Conservation (phyloP, 768 basidiomycete genomes). For the Russula sp. region DNA sequence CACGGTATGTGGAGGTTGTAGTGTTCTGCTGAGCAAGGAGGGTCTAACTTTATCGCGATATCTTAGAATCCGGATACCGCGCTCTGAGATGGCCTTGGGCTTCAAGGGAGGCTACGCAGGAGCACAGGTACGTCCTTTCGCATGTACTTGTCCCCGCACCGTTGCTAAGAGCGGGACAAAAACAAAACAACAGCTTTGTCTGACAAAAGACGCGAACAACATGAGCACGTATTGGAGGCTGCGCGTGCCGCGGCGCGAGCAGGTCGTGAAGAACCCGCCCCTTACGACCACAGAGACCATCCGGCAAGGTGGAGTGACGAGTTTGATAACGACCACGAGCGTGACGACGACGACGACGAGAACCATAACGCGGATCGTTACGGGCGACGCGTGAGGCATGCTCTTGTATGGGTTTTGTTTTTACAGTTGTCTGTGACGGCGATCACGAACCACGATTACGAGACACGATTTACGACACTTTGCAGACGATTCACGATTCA, state of each 20-base stretch:
- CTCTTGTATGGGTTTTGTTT: background rate
- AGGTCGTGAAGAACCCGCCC: slow-evolving; percentile 27
- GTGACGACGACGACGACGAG: slow-evolving; percentile 29
- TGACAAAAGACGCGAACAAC: slow-evolving; percentile 25
- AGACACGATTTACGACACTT: background rate
- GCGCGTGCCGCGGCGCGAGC: slow-evolving; percentile 26
- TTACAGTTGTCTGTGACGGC: background rate
- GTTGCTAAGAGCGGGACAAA: background rate
- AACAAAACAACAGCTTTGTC: slow-evolving; percentile 18
- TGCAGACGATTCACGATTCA: background rate
- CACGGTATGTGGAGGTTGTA: slow-evolving; percentile 16
- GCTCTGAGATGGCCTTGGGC: slow-evolving; percentile 24
- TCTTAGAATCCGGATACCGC: slow-evolving; percentile 29
- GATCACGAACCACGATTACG: slow-evolving; percentile 1
- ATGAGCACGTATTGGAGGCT: slow-evolving; percentile 28
- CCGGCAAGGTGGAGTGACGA: slow-evolving; percentile 20
- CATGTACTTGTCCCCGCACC: background rate
- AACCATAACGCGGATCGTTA: slow-evolving; percentile 27
- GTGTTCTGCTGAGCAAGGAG: background rate
- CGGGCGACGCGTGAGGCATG: slow-evolving; percentile 16
- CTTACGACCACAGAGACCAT: slow-evolving; percentile 21
- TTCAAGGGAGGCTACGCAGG: slow-evolving; percentile 24
- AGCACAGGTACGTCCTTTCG: slow-evolving; percentile 20
- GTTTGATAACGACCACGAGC: slow-evolving; percentile 29
- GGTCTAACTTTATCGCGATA: background rate